These are phyloP conservation scores for Aspergillus calidoustus DNA, from an alignment of 2,329 filamentous ascomycete genomes.

Conservation along the genomic window DNA sequence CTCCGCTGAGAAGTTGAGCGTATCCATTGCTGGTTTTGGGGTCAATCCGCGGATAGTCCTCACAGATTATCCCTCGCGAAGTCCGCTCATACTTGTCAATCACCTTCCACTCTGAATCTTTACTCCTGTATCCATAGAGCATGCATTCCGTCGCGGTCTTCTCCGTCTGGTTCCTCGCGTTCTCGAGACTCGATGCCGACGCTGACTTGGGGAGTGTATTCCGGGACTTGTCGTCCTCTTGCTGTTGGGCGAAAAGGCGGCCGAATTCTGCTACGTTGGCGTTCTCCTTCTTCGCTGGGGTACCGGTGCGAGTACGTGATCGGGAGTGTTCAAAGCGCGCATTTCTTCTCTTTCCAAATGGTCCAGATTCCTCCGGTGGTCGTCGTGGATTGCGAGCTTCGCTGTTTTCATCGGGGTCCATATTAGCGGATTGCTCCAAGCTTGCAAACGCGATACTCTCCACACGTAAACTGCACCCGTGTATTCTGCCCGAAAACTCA, in stretches of 20 bases:
- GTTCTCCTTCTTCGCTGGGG: conserved; percentile 63
- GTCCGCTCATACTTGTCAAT: conserved; percentile 87
- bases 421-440: conserved; percentile 28
- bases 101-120: conserved; percentile 74
- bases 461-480: background rate
- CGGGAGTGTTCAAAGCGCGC: conserved; percentile 49
- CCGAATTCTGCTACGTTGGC: conserved; percentile 54
- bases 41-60: conserved; percentile 90
- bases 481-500: conserved; percentile 42
- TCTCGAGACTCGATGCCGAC: conserved; percentile 47
- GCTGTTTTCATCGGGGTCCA: conserved; percentile 31
- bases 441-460: background rate
- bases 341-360: conserved; percentile 61
- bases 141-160: conserved; percentile 77
- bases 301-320: conserved; percentile 62
- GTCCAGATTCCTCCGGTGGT: conserved; percentile 63
- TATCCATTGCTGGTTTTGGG: conserved; percentile 71
- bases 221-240: conserved; percentile 46
- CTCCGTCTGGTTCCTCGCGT: conserved; percentile 42
- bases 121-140: conserved; percentile 80
- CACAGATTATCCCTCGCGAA: conserved; percentile 78
- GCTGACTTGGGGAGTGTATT: conserved; percentile 45
- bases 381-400: conserved; percentile 56
- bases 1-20: conserved; percentile 72
- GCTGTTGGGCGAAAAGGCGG: conserved; percentile 50